Conservation (phyloP, 1,139 yeast genomes). For the Magnusiomyces tetraspermus region DNA sequence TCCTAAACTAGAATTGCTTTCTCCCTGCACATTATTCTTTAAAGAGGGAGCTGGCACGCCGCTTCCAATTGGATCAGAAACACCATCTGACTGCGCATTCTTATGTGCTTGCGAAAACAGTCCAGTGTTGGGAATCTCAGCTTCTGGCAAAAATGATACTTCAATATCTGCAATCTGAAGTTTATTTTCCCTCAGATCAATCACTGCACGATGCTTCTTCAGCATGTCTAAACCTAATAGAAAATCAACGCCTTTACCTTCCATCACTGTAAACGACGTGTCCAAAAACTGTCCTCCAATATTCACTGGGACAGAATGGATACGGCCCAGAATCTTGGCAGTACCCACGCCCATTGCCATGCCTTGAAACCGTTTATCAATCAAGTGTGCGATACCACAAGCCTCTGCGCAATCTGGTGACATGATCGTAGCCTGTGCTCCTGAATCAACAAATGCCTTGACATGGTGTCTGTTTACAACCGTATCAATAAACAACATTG, state of each 20-base stretch:
- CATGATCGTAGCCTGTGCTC: conserved; percentile 85
- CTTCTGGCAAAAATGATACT: conserved; percentile 63
- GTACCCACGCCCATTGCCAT: conserved; percentile 88
- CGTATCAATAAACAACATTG: conserved; percentile 73
- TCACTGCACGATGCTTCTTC: conserved; percentile 73
- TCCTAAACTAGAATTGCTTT: neutral
- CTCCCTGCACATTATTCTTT: neutral
- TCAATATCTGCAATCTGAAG: conserved; percentile 63
- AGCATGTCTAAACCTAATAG: conserved; percentile 68
- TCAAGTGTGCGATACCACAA: conserved; percentile 59
- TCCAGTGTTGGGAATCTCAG: conserved; percentile 47
- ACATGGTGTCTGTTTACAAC: conserved; percentile 71
- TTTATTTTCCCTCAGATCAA: conserved; percentile 63
- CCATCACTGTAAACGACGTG: conserved; percentile 74
- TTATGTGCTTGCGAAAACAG: conserved; percentile 16
- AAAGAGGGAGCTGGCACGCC: neutral
- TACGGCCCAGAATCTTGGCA: conserved; percentile 66
- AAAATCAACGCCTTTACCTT: conserved; percentile 42
- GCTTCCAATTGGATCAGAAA: too few species aligned
- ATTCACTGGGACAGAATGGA: conserved; percentile 81
- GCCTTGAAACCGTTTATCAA: conserved; percentile 76
- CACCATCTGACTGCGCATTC: too few species aligned
- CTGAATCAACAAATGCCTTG: conserved; percentile 92
- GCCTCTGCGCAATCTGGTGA: conserved; percentile 66
- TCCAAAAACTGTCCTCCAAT: conserved; percentile 62